Evolutionary conservation across 495 filamentous ascomycete genomes (phyloP).

Genomic region (Penicillium daleae): DNA sequence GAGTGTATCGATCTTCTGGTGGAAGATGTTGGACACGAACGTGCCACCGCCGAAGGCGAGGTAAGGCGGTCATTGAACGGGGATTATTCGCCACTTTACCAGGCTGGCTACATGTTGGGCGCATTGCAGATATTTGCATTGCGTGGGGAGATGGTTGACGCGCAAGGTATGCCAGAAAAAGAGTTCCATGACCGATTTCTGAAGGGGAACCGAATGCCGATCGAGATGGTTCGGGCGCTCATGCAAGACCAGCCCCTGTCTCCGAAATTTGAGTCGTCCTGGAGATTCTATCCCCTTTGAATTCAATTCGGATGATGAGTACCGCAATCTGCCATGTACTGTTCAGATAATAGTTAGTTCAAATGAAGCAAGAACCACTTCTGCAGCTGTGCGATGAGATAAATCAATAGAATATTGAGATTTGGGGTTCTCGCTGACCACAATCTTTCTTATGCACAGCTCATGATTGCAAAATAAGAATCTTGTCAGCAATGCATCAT

Average conservation of each 20-base stretch:
- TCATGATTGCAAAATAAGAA: not conserved
- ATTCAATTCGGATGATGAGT: not conserved
- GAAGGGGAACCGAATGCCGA: slow-evolving; percentile 52
- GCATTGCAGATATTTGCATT: slow-evolving; percentile 51
- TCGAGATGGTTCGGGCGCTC: slow-evolving; percentile 53
- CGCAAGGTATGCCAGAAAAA: slow-evolving; percentile 42
- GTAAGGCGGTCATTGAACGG: slow-evolving; percentile 52
- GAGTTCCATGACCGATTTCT: slow-evolving; percentile 53
- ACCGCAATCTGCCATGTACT: no score
- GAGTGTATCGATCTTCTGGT: slow-evolving; percentile 53
- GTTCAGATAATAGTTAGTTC: no score
- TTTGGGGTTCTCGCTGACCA: not conserved
- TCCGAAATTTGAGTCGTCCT: slow-evolving; percentile 14
- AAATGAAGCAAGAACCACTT: not conserved
- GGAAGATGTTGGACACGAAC: slow-evolving; percentile 51
- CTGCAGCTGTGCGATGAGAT: not conserved
- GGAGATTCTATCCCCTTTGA: slow-evolving; percentile 23
- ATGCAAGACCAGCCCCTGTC: slow-evolving; percentile 24
- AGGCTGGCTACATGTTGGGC: slow-evolving; percentile 57
- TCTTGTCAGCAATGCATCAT: slow-evolving; percentile 18
- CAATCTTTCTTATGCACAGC: not conserved
- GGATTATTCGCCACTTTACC: slow-evolving; percentile 54
- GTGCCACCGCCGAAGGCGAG: slow-evolving; percentile 59
- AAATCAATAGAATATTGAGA: not conserved
- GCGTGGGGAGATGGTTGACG: slow-evolving; percentile 40